Percentiles rank a stretch among this genome's conserved stretches.
These are phyloP conservation scores for Epichloe coenophiala DNA, from an alignment of 2,329 filamentous ascomycete genomes.

Conservation along the genomic window DNA sequence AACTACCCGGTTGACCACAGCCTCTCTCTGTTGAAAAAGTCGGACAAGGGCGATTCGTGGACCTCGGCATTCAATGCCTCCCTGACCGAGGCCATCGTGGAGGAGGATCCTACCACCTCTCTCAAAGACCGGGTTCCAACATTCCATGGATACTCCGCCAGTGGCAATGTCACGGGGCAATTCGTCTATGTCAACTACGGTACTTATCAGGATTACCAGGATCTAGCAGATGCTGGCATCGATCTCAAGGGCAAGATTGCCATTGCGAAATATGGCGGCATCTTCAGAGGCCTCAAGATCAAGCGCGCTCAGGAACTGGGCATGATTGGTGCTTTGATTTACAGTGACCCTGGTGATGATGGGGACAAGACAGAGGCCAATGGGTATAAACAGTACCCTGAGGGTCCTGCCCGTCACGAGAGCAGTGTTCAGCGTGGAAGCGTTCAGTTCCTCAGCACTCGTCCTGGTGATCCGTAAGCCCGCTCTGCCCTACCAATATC, in stretches of 20 bases:
- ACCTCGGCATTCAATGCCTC: constrained; percentile 64
- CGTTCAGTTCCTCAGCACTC: constrained; percentile 62
- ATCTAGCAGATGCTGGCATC: constrained; percentile 62
- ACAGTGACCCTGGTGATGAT: constrained; percentile 82
- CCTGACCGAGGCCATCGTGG: constrained; percentile 70
- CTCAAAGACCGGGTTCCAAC: constrained; percentile 64
- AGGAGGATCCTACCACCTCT: constrained; percentile 68
- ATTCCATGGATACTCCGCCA: constrained; percentile 91
- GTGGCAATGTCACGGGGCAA: constrained; percentile 75
- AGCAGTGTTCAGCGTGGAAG: constrained; percentile 86
- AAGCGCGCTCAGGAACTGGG: constrained; percentile 86
- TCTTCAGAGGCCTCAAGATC: constrained; percentile 84
- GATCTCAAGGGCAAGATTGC: constrained; percentile 75
- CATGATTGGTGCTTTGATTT: constrained; percentile 75
- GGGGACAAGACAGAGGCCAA: constrained; percentile 69
- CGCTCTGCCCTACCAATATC: neutral
- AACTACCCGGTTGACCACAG: constrained; percentile 65
- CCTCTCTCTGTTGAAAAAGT: constrained; percentile 46
- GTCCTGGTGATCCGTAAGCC: constrained; percentile 52
- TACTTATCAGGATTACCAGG: constrained; percentile 73
- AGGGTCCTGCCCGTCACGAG: constrained; percentile 76
- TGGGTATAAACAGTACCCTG: constrained; percentile 65
- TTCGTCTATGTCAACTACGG: constrained; percentile 90
- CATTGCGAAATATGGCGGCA: constrained; percentile 68
- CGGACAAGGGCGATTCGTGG: constrained; percentile 27